A percentile compares a stretch with the other conserved stretches of the same genome.
Conservation (phyloP, 345 rosid genomes). For the Tarenaya hassleriana region DNA sequence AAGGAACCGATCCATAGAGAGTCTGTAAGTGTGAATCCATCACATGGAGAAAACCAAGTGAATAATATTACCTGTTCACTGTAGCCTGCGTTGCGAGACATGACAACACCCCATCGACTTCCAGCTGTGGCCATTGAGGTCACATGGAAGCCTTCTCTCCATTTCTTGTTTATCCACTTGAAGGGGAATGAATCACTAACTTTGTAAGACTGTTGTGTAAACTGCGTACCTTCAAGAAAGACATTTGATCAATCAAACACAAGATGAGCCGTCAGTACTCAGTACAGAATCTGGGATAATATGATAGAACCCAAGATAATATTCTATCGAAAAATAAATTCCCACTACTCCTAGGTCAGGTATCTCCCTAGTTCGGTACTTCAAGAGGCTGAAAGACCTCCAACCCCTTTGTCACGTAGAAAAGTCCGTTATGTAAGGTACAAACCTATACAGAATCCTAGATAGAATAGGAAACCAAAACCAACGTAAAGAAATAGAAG, state of each 20-base stretch:
- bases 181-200: slow-evolving; percentile 94
- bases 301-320: too few relatives aligned
- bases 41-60: not conserved
- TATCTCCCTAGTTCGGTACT: too few relatives aligned
- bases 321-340: too few relatives aligned
- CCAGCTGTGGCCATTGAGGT: slow-evolving; percentile 99
- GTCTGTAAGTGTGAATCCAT: not conserved
- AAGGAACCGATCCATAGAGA: not conserved
- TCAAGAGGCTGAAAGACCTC: too few relatives aligned
- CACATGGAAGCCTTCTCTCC: slow-evolving; percentile 99
- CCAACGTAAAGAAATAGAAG: too few relatives aligned
- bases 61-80: slow-evolving; percentile 63
- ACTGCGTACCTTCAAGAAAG: slow-evolving; percentile 67
- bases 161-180: slow-evolving; percentile 97
- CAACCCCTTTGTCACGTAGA: too few relatives aligned
- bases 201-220: slow-evolving; percentile 92
- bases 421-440: too few relatives aligned
- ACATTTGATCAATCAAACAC: slow-evolving; percentile 11
- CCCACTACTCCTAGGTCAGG: too few relatives aligned
- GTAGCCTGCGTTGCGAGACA: slow-evolving; percentile 98
- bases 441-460: too few relatives aligned
- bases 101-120: slow-evolving; percentile 91
- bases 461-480: too few relatives aligned
- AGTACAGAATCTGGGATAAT: too few relatives aligned
- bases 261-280: not conserved